Evolutionary conservation across 352 stramenopile genomes (phyloP), one percentile per base, ranked within the genome.

Genomic region (Pythium guiyangense): DNA sequence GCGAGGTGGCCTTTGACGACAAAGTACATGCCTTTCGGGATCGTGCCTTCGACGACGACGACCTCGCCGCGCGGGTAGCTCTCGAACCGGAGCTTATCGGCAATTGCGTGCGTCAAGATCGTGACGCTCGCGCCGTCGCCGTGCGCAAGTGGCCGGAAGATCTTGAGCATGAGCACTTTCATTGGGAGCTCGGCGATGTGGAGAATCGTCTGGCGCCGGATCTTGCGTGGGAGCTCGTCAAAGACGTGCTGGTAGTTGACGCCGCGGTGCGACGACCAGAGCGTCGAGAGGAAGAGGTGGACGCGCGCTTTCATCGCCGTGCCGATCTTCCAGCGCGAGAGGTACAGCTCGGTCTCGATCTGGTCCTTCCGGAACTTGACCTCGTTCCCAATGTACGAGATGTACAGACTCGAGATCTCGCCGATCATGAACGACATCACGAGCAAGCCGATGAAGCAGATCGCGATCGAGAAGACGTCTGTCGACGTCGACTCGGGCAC

Each of bases 381-480:
- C 54, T 88, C 69, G 44, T 88, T 82, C 11, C 70, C 62, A 25
- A 86, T 90, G 20, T 65, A 80, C 10, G 74, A 88, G 44, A 90
- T 85, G 61, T 84, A 88, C 34, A 90, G 57, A 35, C 69, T 84
- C 2, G 79, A 77, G 37, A 86, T 76, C 42, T 90, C 77, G 6
- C 79, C 75, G 51, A 88, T 88, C 67, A 88, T 82, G 60, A 88
- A 90, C 2, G 73, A 74, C 71, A 85, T 86, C 2, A 72, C 64
- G 17, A 90, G 64, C 1, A 82, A 48, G 0, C 79, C 73, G 4
- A 67, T 39, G 51, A 88, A 87, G 54, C 73, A 86, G 18, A 82
- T 66, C 4, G 66, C n/a, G 50, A 85, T 75, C 14, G 76, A 73
- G 46, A 90, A 88, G 2, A 74, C 60, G 40, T 72, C 62, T 11